Evolutionary conservation across 257 asterid genomes (phyloP), one percentile per base, ranked within the genome.

Genomic region (Gentiana macrophylla): DNA sequence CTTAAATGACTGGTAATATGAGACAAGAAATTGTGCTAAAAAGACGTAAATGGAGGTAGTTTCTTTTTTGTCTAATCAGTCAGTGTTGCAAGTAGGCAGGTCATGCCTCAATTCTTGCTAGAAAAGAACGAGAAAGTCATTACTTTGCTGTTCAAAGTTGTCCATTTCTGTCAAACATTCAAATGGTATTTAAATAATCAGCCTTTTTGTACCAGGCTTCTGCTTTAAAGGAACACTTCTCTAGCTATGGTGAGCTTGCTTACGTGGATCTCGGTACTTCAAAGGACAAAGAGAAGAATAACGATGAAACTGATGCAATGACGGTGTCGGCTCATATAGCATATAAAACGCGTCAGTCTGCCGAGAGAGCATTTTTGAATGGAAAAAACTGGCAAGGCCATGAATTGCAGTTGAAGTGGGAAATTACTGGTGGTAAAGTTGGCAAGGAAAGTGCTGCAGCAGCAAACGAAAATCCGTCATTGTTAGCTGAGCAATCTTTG

Each of bases 301-400:
- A 67, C 52, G 10, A 7, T 5, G 66, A 69, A 71, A 63, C 84
- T 12, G 76, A 63, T 57, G 63, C 74, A 57, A 57, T 81, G 45
- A 57, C 65, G 36, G 65, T 70, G 57, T 69, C 95, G 63, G 96
- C 94, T 68, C 74, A 62, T 62, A 70, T 91, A 76, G 75, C 82
- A 63, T 91, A 83, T 64, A 74, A 77, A 49, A 72, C 84, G 65
- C 86, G 97, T 4, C 80, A 68, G 6, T 72, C 82, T 61, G 98
- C 98, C 55, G 98, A 91, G 79, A 83, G 45, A 72, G 98, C 97
- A 57, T 91, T 87, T 77, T 60, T 51, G 72, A 75, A 78, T 58
- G 98, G 90, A 50, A 91, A 84, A 85, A 61, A 68, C 65, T 91
- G 96, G 96, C 77, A 83, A 72, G 94, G 94, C 52, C 86, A 85